Conservation (phyloP, 768 basidiomycete genomes). For the Boletus coccyginus region DNA sequence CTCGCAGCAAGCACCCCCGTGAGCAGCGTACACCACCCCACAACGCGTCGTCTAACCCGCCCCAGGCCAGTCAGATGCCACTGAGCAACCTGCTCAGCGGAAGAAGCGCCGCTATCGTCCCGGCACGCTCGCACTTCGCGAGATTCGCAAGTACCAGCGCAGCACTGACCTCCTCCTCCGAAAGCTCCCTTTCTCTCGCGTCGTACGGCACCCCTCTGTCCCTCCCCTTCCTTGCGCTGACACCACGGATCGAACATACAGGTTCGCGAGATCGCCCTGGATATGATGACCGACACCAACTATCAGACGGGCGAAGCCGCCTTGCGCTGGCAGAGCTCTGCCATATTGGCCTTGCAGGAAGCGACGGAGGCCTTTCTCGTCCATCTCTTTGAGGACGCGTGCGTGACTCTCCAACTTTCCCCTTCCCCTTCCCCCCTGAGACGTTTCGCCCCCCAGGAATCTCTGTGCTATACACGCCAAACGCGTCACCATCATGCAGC, state of each 20-base stretch:
- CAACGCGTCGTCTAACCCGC: constrained; percentile 10
- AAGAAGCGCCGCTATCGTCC: constrained; percentile 78
- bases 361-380: constrained; percentile 95
- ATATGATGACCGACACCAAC: constrained; percentile 80
- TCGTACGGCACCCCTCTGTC: constrained; percentile 52
- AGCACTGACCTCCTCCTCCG: constrained; percentile 84
- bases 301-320: constrained; percentile 54
- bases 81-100: constrained; percentile 27
- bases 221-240: background rate
- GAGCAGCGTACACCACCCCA: constrained; percentile 12
- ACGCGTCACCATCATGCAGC: constrained; percentile 96
- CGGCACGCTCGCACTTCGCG: constrained; percentile 85
- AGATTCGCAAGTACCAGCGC: constrained; percentile 94
- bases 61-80: constrained; percentile 23
- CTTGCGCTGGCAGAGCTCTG: constrained; percentile 94
- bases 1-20: constrained; percentile 26
- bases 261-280: constrained; percentile 94
- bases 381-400: constrained; percentile 98
- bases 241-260: constrained; percentile 29
- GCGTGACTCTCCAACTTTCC: constrained; percentile 37
- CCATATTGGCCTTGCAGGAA: constrained; percentile 91
- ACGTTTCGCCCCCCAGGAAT: constrained; percentile 54
- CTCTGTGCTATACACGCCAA: constrained; percentile 97
- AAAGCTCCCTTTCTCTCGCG: constrained; percentile 88
- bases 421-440: background rate